Evolutionary conservation across 176 grass and related monocot genomes (phyloP), one percentile per base, ranked within the genome.

Genomic region (Echinochloa phyllopogon): DNA sequence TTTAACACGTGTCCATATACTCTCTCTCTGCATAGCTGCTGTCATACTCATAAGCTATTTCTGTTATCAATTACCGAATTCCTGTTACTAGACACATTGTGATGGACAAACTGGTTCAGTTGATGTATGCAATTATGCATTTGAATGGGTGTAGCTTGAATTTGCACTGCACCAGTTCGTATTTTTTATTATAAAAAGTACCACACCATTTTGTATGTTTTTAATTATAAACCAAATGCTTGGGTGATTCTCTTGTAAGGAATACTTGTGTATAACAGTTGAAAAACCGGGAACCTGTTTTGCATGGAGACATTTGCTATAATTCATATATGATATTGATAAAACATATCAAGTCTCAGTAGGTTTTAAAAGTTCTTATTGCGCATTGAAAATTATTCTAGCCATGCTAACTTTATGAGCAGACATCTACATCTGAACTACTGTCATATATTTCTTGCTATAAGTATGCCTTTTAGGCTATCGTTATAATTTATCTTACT

Each of bases 291-390:
- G 18, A 76, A 25, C 44, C 67, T 9, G 10, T 65, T 43, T 84
- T 43, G n/a, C 65, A 52, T 57, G 18, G 14, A 64, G 52, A 40
- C 10, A 65, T 47, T 27, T 49, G 3, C 29, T 24, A 13, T 40
- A 38, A 53, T 52, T 53, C 15, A 39, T 67, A 3, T 74, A 37
- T 53, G 25, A 53, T 74, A 53, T 67, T 21, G 24, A 65, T 38
- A 76, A 76, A 59, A 64, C 60, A 40, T 81, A 76, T 44, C 24
- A 69, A 71, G 63, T 57, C 18, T 44, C 64, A 64, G 38, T 24
- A 72, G 74, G 25, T 27, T 27, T 45, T 47, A 38, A 24, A 53
- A 65, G 23, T 59, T 41, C 18, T 55, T 45, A 25, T 50, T 36
- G n/a, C 68, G 37, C 73, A 38, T 40, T 21, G 51, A 75, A 69